Evolutionary conservation across 1,284 basidiomycete species (phyloP).

Genomic region (Marasmius fiardii): DNA sequence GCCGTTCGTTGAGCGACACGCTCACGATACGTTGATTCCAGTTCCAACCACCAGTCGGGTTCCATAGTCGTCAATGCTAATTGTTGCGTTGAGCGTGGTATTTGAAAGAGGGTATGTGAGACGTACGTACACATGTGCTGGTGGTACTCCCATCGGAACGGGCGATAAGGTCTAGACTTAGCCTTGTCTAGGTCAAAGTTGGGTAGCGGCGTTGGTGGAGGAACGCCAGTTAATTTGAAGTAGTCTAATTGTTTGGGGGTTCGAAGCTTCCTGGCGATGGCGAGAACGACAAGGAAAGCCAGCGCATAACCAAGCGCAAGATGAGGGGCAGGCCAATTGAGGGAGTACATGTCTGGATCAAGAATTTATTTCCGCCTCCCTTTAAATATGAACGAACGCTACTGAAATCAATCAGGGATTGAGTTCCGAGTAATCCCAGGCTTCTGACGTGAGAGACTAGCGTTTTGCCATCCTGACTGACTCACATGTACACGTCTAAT

Average conservation of each 20-base stretch:
- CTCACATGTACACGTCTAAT: too few relatives aligned
- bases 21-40: slow-evolving; percentile 45
- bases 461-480: too few relatives aligned
- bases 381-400: too few relatives aligned
- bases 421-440: too few relatives aligned
- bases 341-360: too few relatives aligned
- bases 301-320: not conserved
- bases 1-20: slow-evolving; percentile 38
- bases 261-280: not conserved
- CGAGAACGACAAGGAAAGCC: not conserved
- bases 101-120: not conserved
- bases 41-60: slow-evolving; percentile 50
- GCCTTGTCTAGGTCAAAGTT: slow-evolving; percentile 1
- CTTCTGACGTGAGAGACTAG: too few relatives aligned
- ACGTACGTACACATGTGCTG: slow-evolving; percentile 12
- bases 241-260: not conserved
- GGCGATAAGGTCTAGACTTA: not conserved
- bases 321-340: not conserved
- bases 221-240: not conserved
- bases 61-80: slow-evolving; percentile 44
- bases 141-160: slow-evolving; percentile 3
- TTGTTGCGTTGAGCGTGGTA: not conserved
- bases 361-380: too few relatives aligned
- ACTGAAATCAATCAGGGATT: too few relatives aligned
- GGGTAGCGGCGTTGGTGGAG: not conserved